Percentiles rank a stretch among this genome's conserved stretches.
phyloP scores from a whole-genome alignment of 495 filamentous ascomycete genomes.

The Darksidea phi region DNA sequence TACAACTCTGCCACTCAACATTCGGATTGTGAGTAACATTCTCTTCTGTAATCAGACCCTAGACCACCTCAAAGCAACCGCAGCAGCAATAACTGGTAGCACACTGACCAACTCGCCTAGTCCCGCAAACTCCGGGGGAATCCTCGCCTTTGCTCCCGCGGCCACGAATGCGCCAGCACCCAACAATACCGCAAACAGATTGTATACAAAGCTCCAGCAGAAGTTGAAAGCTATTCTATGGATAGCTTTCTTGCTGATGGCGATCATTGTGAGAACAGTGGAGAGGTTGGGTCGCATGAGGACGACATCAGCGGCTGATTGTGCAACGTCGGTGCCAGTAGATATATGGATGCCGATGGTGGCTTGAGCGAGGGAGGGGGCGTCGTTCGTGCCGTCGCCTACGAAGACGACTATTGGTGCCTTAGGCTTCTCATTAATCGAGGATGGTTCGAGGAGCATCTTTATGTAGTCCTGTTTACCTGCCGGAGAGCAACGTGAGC shows the following conservation, averaged over 20 bases:
- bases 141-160: constrained; percentile 35
- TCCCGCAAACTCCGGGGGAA: constrained; percentile 72
- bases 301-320: constrained; percentile 68
- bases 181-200: constrained; percentile 67
- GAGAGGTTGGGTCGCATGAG: constrained; percentile 57
- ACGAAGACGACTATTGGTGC: constrained; percentile 58
- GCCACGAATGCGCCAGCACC: constrained; percentile 65
- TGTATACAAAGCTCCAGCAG: constrained; percentile 70
- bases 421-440: not conserved
- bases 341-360: constrained; percentile 66
- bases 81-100: constrained; percentile 67
- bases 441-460: constrained; percentile 28
- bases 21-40: too few relatives aligned
- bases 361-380: constrained; percentile 66
- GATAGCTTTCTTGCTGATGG: constrained; percentile 54
- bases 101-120: constrained; percentile 79
- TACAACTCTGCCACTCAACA: too few relatives aligned
- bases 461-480: constrained; percentile 65
- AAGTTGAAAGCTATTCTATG: constrained; percentile 68
- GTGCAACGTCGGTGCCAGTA: constrained; percentile 57
- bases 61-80: constrained; percentile 47
- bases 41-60: constrained; percentile 3
- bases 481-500: constrained; percentile 54
- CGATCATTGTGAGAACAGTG: constrained; percentile 60
- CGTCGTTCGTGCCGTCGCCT: constrained; percentile 81